A percentile compares a stretch with the other conserved stretches of the same genome.
Evolutionary conservation across 1,284 basidiomycete species (phyloP).

Genomic region (Puccinia hordei): DNA sequence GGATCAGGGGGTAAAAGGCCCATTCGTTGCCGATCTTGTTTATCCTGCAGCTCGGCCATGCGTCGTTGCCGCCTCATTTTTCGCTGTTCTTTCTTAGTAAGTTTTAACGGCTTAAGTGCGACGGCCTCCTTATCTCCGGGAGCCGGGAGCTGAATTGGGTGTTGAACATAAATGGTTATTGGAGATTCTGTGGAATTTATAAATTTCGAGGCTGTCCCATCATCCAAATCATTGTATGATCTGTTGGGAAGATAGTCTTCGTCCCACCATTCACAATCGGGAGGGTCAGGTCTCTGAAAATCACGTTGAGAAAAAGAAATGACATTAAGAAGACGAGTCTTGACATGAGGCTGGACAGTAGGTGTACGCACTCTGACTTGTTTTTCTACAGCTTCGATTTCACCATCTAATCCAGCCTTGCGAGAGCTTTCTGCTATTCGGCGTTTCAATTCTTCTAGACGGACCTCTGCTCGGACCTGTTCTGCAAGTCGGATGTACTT

Average conservation of each 20-base stretch:
- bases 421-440: slow-evolving; percentile 86
- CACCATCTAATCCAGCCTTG: slow-evolving; percentile 88
- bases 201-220: slow-evolving; percentile 61
- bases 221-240: slow-evolving; percentile 73
- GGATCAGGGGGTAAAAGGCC: slow-evolving; percentile 91
- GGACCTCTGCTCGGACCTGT: slow-evolving; percentile 76
- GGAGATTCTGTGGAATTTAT: slow-evolving; percentile 65
- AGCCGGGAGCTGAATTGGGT: slow-evolving; percentile 93
- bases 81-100: slow-evolving; percentile 94
- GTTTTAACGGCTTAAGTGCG: slow-evolving; percentile 76
- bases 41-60: slow-evolving; percentile 87
- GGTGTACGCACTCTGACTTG: slow-evolving; percentile 69
- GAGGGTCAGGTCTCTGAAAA: slow-evolving; percentile 74
- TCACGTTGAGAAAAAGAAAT: neutral
- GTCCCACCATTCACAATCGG: slow-evolving; percentile 97
- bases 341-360: slow-evolving; percentile 20
- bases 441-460: slow-evolving; percentile 87
- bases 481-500: slow-evolving; percentile 84
- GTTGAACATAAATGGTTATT: slow-evolving; percentile 89
- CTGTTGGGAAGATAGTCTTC: slow-evolving; percentile 76
- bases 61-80: slow-evolving; percentile 90
- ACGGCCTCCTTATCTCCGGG: slow-evolving; percentile 80
- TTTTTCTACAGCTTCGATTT: slow-evolving; percentile 86
- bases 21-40: slow-evolving; percentile 92
- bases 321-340: slow-evolving; percentile 9